Conservation (phyloP, 139 green algal species). For the Edaphochlamys debaryana region DNA sequence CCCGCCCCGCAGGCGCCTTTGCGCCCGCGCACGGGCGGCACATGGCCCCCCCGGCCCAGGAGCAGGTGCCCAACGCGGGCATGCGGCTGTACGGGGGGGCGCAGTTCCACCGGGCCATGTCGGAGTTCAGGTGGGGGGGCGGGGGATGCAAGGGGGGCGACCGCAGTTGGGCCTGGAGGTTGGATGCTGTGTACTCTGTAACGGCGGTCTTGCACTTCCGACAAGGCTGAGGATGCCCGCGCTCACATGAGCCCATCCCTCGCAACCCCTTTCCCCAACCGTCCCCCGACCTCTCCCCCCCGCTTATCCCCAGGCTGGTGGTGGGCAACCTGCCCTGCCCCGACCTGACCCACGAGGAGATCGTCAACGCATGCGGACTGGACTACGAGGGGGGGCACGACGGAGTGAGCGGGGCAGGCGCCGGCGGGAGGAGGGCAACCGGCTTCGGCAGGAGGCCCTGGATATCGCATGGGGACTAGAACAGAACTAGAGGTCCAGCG, state of each 20-base stretch:
- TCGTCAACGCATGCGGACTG: constrained; percentile 95
- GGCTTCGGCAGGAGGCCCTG: too few species aligned
- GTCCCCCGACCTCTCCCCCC: too few species aligned
- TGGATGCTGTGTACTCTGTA: too few species aligned
- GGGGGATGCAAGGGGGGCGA: too few species aligned
- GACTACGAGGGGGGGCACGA: constrained; percentile 92
- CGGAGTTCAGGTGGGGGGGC: constrained; percentile 76
- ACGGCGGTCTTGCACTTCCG: too few species aligned
- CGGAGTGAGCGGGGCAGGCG: constrained; percentile 55
- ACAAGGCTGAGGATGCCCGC: too few species aligned
- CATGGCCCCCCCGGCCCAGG: constrained; percentile 48
- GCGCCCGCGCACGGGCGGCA: constrained; percentile 72
- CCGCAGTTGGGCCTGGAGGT: too few species aligned
- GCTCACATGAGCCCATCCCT: too few species aligned
- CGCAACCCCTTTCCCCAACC: too few species aligned
- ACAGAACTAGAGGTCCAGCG: too few species aligned
- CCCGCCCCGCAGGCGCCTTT: constrained; percentile 74
- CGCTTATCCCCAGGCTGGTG: constrained; percentile 30
- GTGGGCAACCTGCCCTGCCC: constrained; percentile 43
- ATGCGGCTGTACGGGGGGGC: constrained; percentile 97
- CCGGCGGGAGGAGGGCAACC: too few species aligned
- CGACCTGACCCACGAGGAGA: constrained; percentile 83
- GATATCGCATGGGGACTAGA: too few species aligned
- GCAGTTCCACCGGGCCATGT: constrained; percentile 95
- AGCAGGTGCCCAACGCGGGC: constrained; percentile 82